These are phyloP conservation scores for Daphne laureola DNA, from an alignment of 441 rosid species.

Conservation along the genomic window DNA sequence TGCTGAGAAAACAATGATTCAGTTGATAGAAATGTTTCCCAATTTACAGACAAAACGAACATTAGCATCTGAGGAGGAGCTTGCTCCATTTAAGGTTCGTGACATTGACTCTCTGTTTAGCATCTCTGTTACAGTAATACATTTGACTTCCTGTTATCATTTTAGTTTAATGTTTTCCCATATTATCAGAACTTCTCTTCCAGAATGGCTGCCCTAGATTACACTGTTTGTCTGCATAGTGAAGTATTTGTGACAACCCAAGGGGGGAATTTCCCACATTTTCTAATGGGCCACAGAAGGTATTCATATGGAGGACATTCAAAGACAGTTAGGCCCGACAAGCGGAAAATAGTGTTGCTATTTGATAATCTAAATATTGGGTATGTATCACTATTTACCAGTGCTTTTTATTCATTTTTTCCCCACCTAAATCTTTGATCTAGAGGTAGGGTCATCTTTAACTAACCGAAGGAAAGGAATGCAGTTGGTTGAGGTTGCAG, in stretches of 20 bases:
- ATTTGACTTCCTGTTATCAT: constrained; percentile 8
- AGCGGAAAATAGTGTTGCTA: constrained; percentile 88
- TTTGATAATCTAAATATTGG: constrained; percentile 92
- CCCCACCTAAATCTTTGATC: too few relatives aligned
- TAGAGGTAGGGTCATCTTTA: too few relatives aligned
- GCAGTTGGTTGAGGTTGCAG: too few relatives aligned
- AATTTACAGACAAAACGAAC: constrained; percentile 84
- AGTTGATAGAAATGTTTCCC: constrained; percentile 94
- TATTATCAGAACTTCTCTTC: constrained; percentile 79
- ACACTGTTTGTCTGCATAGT: constrained; percentile 98
- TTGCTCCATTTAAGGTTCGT: constrained; percentile 71
- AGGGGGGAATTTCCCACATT: constrained; percentile 99
- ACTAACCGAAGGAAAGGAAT: too few relatives aligned
- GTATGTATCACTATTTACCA: constrained; percentile 30
- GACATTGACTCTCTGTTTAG: constrained; percentile 9
- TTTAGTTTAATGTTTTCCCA: constrained; percentile 25
- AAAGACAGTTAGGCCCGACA: constrained; percentile 94
- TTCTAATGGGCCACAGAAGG: constrained; percentile 97
- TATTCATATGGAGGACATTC: constrained; percentile 91
- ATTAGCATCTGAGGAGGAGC: constrained; percentile 86
- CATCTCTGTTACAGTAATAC: background rate
- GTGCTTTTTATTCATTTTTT: too few relatives aligned
- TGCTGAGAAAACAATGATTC: constrained; percentile 87
- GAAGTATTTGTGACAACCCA: constrained; percentile 99
- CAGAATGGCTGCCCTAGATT: constrained; percentile 99